Base-by-base conservation (phyloP, 2,329 filamentous ascomycete species). In the Aspergillus sp. region DNA sequence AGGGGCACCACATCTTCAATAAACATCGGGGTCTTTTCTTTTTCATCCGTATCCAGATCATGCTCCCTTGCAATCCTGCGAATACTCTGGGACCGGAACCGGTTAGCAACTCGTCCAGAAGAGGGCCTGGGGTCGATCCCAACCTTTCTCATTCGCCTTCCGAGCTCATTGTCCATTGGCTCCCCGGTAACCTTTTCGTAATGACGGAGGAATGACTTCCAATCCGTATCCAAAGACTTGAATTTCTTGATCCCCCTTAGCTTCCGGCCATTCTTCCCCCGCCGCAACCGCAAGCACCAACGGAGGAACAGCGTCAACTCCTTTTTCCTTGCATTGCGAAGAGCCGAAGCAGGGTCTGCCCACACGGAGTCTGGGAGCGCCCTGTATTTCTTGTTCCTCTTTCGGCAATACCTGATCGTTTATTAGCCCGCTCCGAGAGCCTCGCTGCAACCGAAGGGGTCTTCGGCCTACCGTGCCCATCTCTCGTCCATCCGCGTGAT, bases 221-320 rank as follows among this genome's bases (percentile, higher is more conserved):
- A 44, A 38, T 47, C 45, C 2, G 32, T 47, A 47, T 47, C 45
- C 16, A 47, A 47, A 10, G 32, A 38, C 6, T 21, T 47, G 31
- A 21, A 19, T 47, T 47, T 47, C 45, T 47, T 47, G 19, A 47
- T 47, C 3, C 45, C 32, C 31, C n/a, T 47, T 21, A 47, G 45
- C 45, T 38, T 47, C 17, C 31, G 16, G 45, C 45, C 31, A 47
- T 47, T 38, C 45, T 47, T 47, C 32, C 17, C 32, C 5, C 11
- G 11, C 45, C 11, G 17, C 32, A 47, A 47, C 9, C 32, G 9
- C 2, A 47, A 19, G 31, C 32, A 47, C 45, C 31, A 47, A 38
- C 16, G 19, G 13, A 38, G 9, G 31, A 47, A 38, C 31, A 47
- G 45, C 5, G 31, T 47, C 31, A 47, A 47, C 14, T 47, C 31